These are phyloP conservation scores for Fusarium pseudoanthophilum DNA, from an alignment of 2,329 filamentous ascomycete species.

Conservation along the genomic window DNA sequence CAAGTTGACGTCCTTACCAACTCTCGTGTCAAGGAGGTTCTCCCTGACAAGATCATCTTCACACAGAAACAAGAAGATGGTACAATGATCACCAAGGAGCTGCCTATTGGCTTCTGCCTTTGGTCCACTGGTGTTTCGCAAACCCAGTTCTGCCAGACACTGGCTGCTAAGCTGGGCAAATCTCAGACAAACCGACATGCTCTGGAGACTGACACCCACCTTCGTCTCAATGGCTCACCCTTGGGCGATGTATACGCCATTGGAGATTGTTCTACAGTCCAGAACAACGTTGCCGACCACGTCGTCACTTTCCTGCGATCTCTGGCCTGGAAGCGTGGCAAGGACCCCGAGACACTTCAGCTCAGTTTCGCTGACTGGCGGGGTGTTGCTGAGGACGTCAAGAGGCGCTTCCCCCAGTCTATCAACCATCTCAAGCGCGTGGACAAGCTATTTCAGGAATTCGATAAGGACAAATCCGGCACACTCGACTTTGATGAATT, in stretches of 20 bases:
- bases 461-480: conserved; percentile 92
- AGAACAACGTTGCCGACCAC: conserved; percentile 95
- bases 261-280: conserved; percentile 94
- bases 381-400: conserved; percentile 82
- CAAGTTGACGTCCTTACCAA: conserved; percentile 93
- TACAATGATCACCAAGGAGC: conserved; percentile 83
- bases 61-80: conserved; percentile 82
- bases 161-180: conserved; percentile 80
- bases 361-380: conserved; percentile 92
- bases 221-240: conserved; percentile 88
- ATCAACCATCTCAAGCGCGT: conserved; percentile 86
- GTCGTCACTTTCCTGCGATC: conserved; percentile 90
- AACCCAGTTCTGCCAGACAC: conserved; percentile 78
- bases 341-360: conserved; percentile 87
- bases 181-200: conserved; percentile 89
- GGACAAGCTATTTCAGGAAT: conserved; percentile 89
- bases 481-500: conserved; percentile 96
- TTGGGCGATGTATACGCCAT: conserved; percentile 96
- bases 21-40: conserved; percentile 90
- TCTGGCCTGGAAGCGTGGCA: conserved; percentile 90
- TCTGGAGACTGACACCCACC: conserved; percentile 92
- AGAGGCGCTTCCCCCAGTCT: conserved; percentile 91
- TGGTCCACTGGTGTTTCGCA: conserved; percentile 98
- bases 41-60: conserved; percentile 85
- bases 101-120: conserved; percentile 94